Conservation (phyloP, 192 early-diverging fungal species). For the Entomortierella beljakovae region DNA sequence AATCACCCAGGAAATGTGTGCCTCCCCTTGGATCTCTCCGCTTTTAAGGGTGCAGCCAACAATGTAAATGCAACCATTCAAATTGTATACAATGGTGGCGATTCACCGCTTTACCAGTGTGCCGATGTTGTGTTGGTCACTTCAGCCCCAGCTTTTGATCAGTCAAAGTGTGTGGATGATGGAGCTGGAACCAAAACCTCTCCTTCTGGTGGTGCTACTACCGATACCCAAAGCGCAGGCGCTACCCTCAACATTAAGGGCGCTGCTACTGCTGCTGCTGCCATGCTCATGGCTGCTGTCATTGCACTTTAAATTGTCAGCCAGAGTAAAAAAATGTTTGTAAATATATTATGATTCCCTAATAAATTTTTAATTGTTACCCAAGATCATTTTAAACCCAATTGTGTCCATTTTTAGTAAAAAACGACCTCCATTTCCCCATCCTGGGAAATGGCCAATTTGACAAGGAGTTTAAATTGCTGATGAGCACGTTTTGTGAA, state of each 20-base stretch:
- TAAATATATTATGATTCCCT: too few relatives aligned
- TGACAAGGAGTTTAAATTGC: too few relatives aligned
- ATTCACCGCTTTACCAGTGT: slow-evolving; percentile 62
- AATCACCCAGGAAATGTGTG: slow-evolving; percentile 55
- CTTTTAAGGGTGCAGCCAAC: slow-evolving; percentile 45
- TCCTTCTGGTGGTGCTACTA: background rate
- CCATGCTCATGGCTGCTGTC: slow-evolving; percentile 11
- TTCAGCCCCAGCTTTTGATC: slow-evolving; percentile 19
- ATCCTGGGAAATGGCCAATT: too few relatives aligned
- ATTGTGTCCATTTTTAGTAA: too few relatives aligned
- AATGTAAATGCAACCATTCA: slow-evolving; percentile 67
- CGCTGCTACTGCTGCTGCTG: slow-evolving; percentile 6
- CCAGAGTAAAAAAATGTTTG: too few relatives aligned
- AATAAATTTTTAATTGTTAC: too few relatives aligned
- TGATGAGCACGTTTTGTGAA: too few relatives aligned
- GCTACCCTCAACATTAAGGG: slow-evolving; percentile 8
- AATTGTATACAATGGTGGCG: slow-evolving; percentile 61
- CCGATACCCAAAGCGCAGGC: slow-evolving; percentile 2
- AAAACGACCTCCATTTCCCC: too few relatives aligned
- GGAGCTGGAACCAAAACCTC: background rate
- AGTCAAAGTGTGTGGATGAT: slow-evolving; percentile 26
- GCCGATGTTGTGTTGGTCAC: slow-evolving; percentile 30
- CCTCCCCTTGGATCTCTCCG: slow-evolving; percentile 51
- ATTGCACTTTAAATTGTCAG: slow-evolving; percentile 2
- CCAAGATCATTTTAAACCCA: too few relatives aligned